phyloP scores from a whole-genome alignment of 345 rosid species.

The Excoecaria agallocha region DNA sequence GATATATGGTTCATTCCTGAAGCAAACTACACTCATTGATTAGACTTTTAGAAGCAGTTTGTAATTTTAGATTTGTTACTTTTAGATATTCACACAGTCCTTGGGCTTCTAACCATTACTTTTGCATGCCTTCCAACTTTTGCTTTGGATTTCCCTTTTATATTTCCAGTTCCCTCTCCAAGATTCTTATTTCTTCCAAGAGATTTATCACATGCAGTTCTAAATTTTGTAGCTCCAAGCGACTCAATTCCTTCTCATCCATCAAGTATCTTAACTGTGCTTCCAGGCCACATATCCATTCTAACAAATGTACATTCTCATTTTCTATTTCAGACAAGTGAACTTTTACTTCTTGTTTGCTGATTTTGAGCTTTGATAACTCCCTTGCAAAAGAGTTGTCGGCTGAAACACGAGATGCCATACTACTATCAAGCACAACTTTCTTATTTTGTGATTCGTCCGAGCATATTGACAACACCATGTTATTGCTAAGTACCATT shows the following conservation, averaged over 20 bases:
- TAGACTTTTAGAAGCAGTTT: slow-evolving; percentile 55
- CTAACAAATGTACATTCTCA: slow-evolving; percentile 55
- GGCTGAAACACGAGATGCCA: slow-evolving; percentile 33
- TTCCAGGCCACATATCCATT: slow-evolving; percentile 56
- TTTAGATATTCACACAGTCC: slow-evolving; percentile 53
- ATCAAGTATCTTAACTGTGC: slow-evolving; percentile 65
- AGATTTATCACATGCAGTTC: slow-evolving; percentile 36
- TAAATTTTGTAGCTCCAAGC: slow-evolving; percentile 52
- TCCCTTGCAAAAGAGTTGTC: slow-evolving; percentile 29
- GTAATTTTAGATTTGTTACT: slow-evolving; percentile 46
- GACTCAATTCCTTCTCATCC: slow-evolving; percentile 47
- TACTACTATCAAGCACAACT: slow-evolving; percentile 20
- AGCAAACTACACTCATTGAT: slow-evolving; percentile 57
- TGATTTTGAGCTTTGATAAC: slow-evolving; percentile 43
- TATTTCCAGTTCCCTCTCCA: slow-evolving; percentile 47
- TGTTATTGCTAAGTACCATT: slow-evolving; percentile 19
- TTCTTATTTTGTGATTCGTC: slow-evolving; percentile 37
- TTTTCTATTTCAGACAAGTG: slow-evolving; percentile 57
- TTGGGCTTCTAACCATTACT: slow-evolving; percentile 49
- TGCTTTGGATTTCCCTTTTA: slow-evolving; percentile 40
- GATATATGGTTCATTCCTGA: slow-evolving; percentile 48
- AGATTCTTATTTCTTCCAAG: slow-evolving; percentile 41
- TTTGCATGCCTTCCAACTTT: slow-evolving; percentile 45
- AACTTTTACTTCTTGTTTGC: slow-evolving; percentile 44
- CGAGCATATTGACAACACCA: slow-evolving; percentile 28